A percentile compares a stretch with the other conserved stretches of the same genome.
phyloP scores from a whole-genome alignment of 2,329 filamentous ascomycete genomes.

The Pseudogymnoascus sp. region DNA sequence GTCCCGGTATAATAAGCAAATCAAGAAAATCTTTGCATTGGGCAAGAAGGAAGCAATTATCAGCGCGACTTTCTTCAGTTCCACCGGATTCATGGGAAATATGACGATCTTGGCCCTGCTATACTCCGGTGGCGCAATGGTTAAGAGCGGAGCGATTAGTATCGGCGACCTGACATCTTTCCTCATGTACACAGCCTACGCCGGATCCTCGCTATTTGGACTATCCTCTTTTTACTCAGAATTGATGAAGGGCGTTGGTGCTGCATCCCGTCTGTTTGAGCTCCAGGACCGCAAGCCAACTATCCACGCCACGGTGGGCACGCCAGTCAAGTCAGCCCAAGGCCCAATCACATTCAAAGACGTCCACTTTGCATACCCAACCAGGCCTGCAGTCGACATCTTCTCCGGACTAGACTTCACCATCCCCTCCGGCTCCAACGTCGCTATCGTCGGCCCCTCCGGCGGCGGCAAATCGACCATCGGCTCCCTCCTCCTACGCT shows the following conservation, averaged over 20 bases:
- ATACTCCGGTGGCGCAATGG: slow-evolving; percentile 83
- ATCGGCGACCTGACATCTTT: slow-evolving; percentile 93
- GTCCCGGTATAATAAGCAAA: slow-evolving; percentile 81
- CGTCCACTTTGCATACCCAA: slow-evolving; percentile 86
- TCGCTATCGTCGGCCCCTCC: slow-evolving; percentile 92
- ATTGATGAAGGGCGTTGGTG: slow-evolving; percentile 97
- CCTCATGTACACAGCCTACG: slow-evolving; percentile 94
- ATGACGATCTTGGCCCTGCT: slow-evolving; percentile 90
- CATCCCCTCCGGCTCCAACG: slow-evolving; percentile 87
- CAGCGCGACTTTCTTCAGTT: slow-evolving; percentile 79
- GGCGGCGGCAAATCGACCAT: slow-evolving; percentile 96
- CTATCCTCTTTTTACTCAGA: slow-evolving; percentile 96
- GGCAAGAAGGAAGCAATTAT: slow-evolving; percentile 82
- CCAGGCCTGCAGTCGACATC: slow-evolving; percentile 81
- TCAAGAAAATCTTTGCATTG: slow-evolving; percentile 83
- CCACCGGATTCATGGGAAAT: slow-evolving; percentile 88
- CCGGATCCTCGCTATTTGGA: slow-evolving; percentile 80
- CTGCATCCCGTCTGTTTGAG: slow-evolving; percentile 92
- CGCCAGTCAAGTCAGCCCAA: slow-evolving; percentile 71
- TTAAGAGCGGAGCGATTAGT: slow-evolving; percentile 75
- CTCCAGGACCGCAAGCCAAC: slow-evolving; percentile 82
- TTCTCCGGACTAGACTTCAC: slow-evolving; percentile 85
- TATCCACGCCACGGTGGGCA: slow-evolving; percentile 78
- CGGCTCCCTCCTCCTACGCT: slow-evolving; percentile 79
- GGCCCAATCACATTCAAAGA: slow-evolving; percentile 83